phyloP scores from a whole-genome alignment of 2,329 filamentous ascomycete genomes.

The Fusarium chlamydosporum region DNA sequence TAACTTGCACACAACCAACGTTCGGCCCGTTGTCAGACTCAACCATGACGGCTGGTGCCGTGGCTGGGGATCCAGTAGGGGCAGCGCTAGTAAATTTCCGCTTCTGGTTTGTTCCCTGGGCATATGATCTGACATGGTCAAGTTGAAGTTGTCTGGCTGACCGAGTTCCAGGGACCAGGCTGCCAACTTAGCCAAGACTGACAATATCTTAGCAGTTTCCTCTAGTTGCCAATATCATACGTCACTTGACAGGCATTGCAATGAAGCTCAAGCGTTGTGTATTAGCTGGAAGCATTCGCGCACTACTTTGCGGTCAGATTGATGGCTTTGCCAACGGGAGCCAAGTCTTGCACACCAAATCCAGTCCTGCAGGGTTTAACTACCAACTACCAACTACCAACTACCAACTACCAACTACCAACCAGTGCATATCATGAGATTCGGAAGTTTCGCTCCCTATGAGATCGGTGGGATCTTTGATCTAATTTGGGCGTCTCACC shows the following conservation, averaged over 20 bases:
- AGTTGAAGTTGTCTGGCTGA: slow-evolving; percentile 12
- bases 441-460: slow-evolving; percentile 35
- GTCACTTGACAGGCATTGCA: slow-evolving; percentile 41
- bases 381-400: too few relatives aligned
- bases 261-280: slow-evolving; percentile 31
- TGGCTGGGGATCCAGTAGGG: slow-evolving; percentile 36
- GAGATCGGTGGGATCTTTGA: slow-evolving; percentile 33
- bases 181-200: slow-evolving; percentile 26
- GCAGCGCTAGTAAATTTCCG: slow-evolving; percentile 47
- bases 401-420: too few relatives aligned
- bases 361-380: slow-evolving; percentile 20
- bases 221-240: slow-evolving; percentile 33
- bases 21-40: slow-evolving; percentile 37
- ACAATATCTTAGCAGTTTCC: slow-evolving; percentile 29
- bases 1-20: slow-evolving; percentile 9
- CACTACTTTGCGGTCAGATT: slow-evolving; percentile 14
- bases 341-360: slow-evolving; percentile 7
- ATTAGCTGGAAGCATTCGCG: slow-evolving; percentile 23
- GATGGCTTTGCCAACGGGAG: slow-evolving; percentile 32
- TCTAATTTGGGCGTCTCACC: slow-evolving; percentile 37
- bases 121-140: slow-evolving; percentile 50
- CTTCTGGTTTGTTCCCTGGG: slow-evolving; percentile 38
- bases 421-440: slow-evolving; percentile 28
- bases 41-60: slow-evolving; percentile 41
- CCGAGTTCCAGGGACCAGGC: slow-evolving; percentile 32